Evolutionary conservation across 108 stramenopile genomes (phyloP), one percentile per base, ranked within the genome.

Genomic region (Licmophora abbreviata): DNA sequence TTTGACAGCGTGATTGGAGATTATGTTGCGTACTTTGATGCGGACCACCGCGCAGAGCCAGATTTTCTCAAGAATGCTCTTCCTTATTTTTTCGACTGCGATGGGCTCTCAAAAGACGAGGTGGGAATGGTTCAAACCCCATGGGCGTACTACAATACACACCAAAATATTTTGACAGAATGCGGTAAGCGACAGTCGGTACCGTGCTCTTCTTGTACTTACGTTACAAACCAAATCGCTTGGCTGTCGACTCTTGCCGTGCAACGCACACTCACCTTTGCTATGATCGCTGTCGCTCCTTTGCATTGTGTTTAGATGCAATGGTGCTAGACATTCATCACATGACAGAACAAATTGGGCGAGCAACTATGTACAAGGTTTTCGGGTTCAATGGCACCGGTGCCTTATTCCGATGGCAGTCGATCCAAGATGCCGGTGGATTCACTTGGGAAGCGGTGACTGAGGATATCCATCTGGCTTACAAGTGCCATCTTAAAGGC

Each of bases 331-430:
- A 63, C 36, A 50, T 29, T 4, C n/a, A 17, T 31, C 42, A 44
- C 22, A 48, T 49, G 15, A 14, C 56, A 2, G 62, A 63, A 9
- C 62, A 56, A 25, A 18, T 17, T 4, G 62, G 62, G 3, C 44
- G 54, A 6, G 18, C 46, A 2, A 17, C 12, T 17, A 55, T 33
- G 0, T 31, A 29, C 9, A 23, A 31, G 1, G 12, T 45, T 5
- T 63, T 63, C 29, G 53, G 62, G 10, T 63, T 63, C 44, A 55
- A 56, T 43, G 62, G 62, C 0, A 63, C 62, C 14, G 62, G 62
- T 12, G 62, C 54, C 0, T 27, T 63, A 0, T 63, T 54, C 54
- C 21, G 54, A 17, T 29, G 35, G 27, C 20, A 29, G 4, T 54
- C 62, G 17, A 55, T 63, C 36, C n/a, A 56, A 18, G 62, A 44